Conservation (phyloP, 2,329 filamentous ascomycete genomes). For the Emericellopsis cladophorae region DNA sequence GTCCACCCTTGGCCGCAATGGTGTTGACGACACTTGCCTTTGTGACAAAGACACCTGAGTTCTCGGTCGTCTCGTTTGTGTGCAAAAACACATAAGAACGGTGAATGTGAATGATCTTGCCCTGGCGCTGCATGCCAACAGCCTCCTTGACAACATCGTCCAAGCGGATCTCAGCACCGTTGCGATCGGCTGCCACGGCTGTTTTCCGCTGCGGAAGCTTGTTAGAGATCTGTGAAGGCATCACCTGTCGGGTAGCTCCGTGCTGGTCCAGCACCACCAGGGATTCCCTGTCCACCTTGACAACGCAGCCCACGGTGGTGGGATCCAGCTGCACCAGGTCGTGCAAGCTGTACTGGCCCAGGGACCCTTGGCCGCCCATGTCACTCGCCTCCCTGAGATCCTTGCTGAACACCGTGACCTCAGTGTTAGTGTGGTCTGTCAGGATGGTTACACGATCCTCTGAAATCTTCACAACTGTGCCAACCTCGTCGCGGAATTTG, state of each 20-base stretch:
- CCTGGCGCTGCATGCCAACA: constrained; percentile 71
- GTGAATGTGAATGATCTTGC: constrained; percentile 87
- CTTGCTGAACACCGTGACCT: constrained; percentile 97
- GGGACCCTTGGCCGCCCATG: constrained; percentile 68
- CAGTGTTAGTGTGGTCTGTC: constrained; percentile 82
- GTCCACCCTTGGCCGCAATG: constrained; percentile 85
- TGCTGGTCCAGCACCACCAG: constrained; percentile 85
- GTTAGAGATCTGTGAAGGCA: constrained; percentile 86
- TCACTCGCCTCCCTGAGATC: constrained; percentile 89
- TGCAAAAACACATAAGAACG: constrained; percentile 86
- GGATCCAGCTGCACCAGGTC: constrained; percentile 91
- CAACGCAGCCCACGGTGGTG: constrained; percentile 81
- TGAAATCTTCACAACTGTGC: constrained; percentile 89
- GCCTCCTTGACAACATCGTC: constrained; percentile 90
- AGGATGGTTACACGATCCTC: constrained; percentile 88
- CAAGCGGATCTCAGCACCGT: constrained; percentile 81
- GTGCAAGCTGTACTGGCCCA: constrained; percentile 85
- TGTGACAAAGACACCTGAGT: constrained; percentile 80
- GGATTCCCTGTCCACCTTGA: constrained; percentile 91
- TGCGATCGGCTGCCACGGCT: constrained; percentile 83
- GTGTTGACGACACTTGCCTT: constrained; percentile 78
- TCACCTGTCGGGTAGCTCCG: constrained; percentile 65
- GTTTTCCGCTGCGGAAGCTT: constrained; percentile 72
- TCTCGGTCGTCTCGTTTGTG: constrained; percentile 72
- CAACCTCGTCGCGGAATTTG: constrained; percentile 86